Percentiles rank a stretch among this genome's conserved stretches.
Conservation (phyloP, 2,329 filamentous ascomycete genomes). For the Venturia nashicola region DNA sequence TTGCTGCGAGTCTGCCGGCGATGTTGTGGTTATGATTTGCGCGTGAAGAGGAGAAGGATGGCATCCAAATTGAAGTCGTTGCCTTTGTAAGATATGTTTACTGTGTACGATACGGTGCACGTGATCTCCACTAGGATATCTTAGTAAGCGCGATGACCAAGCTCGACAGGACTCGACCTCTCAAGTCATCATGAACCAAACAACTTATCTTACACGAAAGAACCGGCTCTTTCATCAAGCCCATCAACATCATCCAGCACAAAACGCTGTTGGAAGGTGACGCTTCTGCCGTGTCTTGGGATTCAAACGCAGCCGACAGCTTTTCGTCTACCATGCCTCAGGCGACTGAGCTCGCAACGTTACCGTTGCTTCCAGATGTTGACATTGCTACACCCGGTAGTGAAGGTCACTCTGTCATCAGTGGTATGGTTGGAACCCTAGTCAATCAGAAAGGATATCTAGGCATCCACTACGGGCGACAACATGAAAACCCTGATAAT, state of each 20-base stretch:
- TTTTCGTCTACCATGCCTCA: not conserved
- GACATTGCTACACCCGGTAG: conserved; percentile 19
- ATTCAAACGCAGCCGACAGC: not conserved
- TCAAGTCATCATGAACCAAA: not conserved
- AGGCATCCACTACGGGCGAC: conserved; percentile 23
- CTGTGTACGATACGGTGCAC: too few species aligned
- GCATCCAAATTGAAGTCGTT: too few species aligned
- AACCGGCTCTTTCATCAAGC: too few species aligned
- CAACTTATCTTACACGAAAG: not conserved
- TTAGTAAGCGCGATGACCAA: not conserved
- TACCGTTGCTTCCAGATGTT: conserved; percentile 14
- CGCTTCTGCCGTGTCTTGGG: not conserved
- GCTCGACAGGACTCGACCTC: too few species aligned
- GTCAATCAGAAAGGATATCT: conserved; percentile 24
- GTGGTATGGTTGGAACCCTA: conserved; percentile 23
- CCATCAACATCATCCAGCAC: not conserved
- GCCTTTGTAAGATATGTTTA: too few species aligned
- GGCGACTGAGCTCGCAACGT: not conserved
- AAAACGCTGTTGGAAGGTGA: not conserved
- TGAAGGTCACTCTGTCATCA: conserved; percentile 19
- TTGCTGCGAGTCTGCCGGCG: too few species aligned
- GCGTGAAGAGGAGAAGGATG: too few species aligned
- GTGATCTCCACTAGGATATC: too few species aligned
- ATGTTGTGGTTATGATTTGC: too few species aligned
- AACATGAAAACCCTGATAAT: conserved; percentile 26